Evolutionary conservation across 164 flowering plant genomes (phyloP), one percentile per base, ranked within the genome.

Genomic region (Akebia trifoliata): DNA sequence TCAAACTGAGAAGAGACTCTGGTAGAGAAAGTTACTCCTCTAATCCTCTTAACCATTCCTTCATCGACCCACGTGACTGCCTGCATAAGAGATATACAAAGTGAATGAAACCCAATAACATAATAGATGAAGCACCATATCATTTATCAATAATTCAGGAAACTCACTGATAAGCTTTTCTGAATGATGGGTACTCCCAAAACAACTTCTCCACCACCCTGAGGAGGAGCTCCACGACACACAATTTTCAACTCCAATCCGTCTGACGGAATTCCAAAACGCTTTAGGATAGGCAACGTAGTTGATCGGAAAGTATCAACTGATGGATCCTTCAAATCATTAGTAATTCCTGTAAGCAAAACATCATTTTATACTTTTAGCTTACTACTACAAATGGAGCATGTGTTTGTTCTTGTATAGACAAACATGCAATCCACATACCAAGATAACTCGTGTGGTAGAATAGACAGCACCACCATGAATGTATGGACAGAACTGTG

Each of bases 31-130:
- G 84, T 65, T 50, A 54, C 70, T 47, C 97, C 96, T 72, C 99
- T 78, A 46, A 94, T 94, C 63, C 93, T 80, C 76, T 85, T 88
- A 47, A 94, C 97, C 87, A 87, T 63, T 63, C 97, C 99, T 64
- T 73, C 86, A 72, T 88, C 97, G 57, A 73, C 71, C 91, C 96
- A 86, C n/a, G 63, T 73, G n/a, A 82, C 74, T 32, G 95, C 91
- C 97, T 84, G 74, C 32, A 56, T 6, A 62, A 18, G 47, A 54
- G 36, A 76, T 38, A 50, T 14, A 49, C 3, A 26, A 9, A 17
- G 15, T 8, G 28, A 50, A 32, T 30, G 38, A 59, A 26, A 21
- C 18, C 20, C 8, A 11, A 11, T 31, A 51, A 32, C 15, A 34
- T 2, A 52, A 56, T 12, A 46, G 10, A 42, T 32, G 29, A 49